Base-by-base conservation (phyloP, 768 basidiomycete species). In the Hirschioporus abietinus region DNA sequence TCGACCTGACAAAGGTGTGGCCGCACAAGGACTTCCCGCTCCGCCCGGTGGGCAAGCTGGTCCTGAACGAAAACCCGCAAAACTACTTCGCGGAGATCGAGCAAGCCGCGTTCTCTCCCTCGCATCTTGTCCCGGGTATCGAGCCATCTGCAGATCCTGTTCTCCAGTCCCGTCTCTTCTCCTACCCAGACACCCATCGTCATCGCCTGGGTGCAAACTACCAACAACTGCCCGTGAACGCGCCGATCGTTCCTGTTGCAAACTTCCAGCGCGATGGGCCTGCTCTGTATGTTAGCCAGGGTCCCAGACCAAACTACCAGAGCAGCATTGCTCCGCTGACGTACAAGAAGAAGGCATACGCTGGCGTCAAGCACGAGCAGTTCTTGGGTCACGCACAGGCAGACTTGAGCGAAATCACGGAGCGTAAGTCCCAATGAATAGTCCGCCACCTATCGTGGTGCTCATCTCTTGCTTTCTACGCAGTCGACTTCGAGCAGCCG, bases 31-130 rank as follows among this genome's bases (percentile, higher is more conserved):
- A 95, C 9, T 95, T 84, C 79, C 96, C 96, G n/a, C 83, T 97
- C 69, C 89, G 94, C 70, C 89, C 88, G 58, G 78, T 98, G 70
- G 96, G 95, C 72, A 94, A 89, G 75, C 80, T 97, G 66, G 90
- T 92, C 24, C 84, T 93, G 69, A 84, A 93, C 76, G 84, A 91
- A 77, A 90, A 91, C 73, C 81, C 84, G 23, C 81, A 89, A 74
- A 93, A 94, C 80, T 97, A 94, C 85, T 97, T 97, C 67, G 89
- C 94, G 63, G 96, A 98, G 80, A 89, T 95, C 60, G 96, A 99
- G 77, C 67, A 90, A 84, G 81, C 79, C 67, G 95, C 95, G 1
- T 96, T 93, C 83, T 86, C 93, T 23, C 96, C 96, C 0, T 91
- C 93, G 0, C 96, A 98, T 77, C 79, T 87, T 63, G 76, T 96